Base-by-base conservation (phyloP, 1,139 yeast species). In the Pichia terricola region DNA sequence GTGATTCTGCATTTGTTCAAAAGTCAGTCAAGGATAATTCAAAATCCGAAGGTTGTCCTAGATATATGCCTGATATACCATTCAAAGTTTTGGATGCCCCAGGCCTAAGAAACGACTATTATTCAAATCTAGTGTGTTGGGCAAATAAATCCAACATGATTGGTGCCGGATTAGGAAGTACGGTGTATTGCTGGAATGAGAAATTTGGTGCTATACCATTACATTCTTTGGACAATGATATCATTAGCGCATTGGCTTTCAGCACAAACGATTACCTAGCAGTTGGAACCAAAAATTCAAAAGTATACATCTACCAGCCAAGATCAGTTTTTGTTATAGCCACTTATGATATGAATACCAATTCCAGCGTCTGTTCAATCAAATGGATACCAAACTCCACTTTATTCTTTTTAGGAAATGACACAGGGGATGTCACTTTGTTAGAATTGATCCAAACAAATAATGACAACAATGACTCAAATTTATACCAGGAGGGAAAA, bases 91-190 rank as follows among this genome's bases (percentile, higher is more conserved):
- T 86, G 26, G 87, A 81, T 56, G 94, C 94, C 0, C 91, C 89
- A 0, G 79, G 79, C 0, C 63, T 88, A 42, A 67, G 83, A 47
- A 82, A 86, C 57, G 96, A 88, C 59, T 88, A 80, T 59, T 88
- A 88, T 61, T 73, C 87, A 1, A 84, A 85, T 55, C 66, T 84
- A 41, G 74, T 87, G 0, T 75, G 89, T 9, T 87, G 95, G 95
- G 79, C 89, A 0, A 59, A 61, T 3, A 57, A 57, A 28, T 63
- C 76, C 1, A 71, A 71, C 28, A 68, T 68, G 32, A 66, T 87
- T 0, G 83, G 82, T 0, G 89, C 87, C 1, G 96, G 91, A 0
- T 63, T 87, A 35, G 80, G 79, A 0, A 57, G 66, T 2, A 66
- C 71, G 6, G 82, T 79, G 0, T 84, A 76, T 57, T 57, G 80